These are phyloP conservation scores for Pyropia yezoensis DNA, from an alignment of 23 red algal species.

Conservation along the genomic window DNA sequence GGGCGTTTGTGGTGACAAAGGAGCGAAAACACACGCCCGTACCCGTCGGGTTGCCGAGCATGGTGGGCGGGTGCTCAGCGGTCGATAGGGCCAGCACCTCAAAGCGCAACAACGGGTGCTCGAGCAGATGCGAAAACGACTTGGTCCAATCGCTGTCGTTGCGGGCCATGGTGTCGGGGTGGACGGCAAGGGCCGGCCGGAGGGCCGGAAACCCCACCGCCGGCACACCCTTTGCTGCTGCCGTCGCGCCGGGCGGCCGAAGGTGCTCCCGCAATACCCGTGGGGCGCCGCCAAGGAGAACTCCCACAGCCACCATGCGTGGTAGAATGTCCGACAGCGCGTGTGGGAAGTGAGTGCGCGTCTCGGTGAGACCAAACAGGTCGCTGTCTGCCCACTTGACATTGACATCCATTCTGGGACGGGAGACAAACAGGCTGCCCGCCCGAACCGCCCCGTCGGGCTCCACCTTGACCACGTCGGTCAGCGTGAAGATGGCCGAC, in stretches of 20 bases:
- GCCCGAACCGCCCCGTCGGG: neutral
- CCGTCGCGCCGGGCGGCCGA: neutral
- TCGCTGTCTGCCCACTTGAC: slow-evolving; percentile 19
- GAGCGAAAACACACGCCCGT: slow-evolving; percentile 22
- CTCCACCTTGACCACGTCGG: slow-evolving; percentile 1
- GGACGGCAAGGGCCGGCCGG: slow-evolving; percentile 22
- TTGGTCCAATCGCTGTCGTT: slow-evolving; percentile 26
- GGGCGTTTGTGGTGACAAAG: slow-evolving; percentile 22
- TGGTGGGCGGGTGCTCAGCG: neutral
- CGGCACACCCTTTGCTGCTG: neutral
- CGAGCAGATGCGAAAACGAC: slow-evolving; percentile 28
- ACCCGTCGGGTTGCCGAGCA: neutral
- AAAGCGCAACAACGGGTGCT: slow-evolving; percentile 22
- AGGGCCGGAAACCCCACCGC: slow-evolving; percentile 15
- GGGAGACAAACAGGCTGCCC: neutral
- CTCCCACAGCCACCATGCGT: slow-evolving; percentile 28
- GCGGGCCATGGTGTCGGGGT: slow-evolving; percentile 9
- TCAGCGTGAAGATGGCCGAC: slow-evolving; percentile 17
- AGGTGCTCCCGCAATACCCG: slow-evolving; percentile 4
- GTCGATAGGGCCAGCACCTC: slow-evolving; percentile 2
- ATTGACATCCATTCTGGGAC: slow-evolving; percentile 13
- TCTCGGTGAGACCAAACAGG: slow-evolving; percentile 16
- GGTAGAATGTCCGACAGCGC: slow-evolving; percentile 50
- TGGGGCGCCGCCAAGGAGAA: slow-evolving; percentile 31
- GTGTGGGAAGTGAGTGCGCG: slow-evolving; percentile 73